Conservation (phyloP, 768 basidiomycete genomes). For the Roridomyces roridus region DNA sequence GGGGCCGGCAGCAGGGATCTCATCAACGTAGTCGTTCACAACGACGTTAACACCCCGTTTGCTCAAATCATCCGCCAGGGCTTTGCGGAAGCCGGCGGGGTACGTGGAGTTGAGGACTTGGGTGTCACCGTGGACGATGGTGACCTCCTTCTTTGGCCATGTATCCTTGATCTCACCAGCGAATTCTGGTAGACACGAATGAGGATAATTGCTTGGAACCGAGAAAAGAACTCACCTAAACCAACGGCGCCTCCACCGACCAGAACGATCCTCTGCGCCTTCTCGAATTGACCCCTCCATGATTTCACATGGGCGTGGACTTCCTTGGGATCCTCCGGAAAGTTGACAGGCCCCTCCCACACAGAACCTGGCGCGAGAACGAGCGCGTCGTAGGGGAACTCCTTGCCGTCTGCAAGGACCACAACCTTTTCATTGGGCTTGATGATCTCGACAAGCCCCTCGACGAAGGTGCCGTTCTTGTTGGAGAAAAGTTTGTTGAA, state of each 20-base stretch:
- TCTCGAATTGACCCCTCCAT: slow-evolving; percentile 31
- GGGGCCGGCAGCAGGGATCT: slow-evolving; percentile 42
- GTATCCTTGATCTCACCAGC: slow-evolving; percentile 51
- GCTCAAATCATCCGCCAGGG: slow-evolving; percentile 46
- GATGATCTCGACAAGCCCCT: slow-evolving; percentile 38
- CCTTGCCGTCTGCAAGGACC: slow-evolving; percentile 49
- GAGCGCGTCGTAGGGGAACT: slow-evolving; percentile 54
- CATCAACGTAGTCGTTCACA: slow-evolving; percentile 59
- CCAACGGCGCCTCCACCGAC: slow-evolving; percentile 51
- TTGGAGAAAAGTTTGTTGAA: slow-evolving; percentile 52
- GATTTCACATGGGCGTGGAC: slow-evolving; percentile 30
- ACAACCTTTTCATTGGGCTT: slow-evolving; percentile 40
- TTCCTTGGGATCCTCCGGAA: slow-evolving; percentile 33
- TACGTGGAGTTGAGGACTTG: slow-evolving; percentile 65
- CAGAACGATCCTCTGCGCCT: slow-evolving; percentile 43
- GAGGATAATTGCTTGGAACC: slow-evolving; percentile 12
- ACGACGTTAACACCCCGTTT: slow-evolving; percentile 56
- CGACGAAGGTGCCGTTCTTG: slow-evolving; percentile 47
- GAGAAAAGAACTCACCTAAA: slow-evolving; percentile 28
- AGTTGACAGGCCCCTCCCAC: slow-evolving; percentile 48
- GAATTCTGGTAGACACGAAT: slow-evolving; percentile 34
- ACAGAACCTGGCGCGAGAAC: slow-evolving; percentile 60
- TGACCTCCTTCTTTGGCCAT: slow-evolving; percentile 52
- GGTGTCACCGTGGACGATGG: slow-evolving; percentile 62
- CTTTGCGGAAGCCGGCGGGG: slow-evolving; percentile 57